These are phyloP conservation scores for Pleurotus pulmonarius DNA, from an alignment of 768 basidiomycete species.

Conservation along the genomic window DNA sequence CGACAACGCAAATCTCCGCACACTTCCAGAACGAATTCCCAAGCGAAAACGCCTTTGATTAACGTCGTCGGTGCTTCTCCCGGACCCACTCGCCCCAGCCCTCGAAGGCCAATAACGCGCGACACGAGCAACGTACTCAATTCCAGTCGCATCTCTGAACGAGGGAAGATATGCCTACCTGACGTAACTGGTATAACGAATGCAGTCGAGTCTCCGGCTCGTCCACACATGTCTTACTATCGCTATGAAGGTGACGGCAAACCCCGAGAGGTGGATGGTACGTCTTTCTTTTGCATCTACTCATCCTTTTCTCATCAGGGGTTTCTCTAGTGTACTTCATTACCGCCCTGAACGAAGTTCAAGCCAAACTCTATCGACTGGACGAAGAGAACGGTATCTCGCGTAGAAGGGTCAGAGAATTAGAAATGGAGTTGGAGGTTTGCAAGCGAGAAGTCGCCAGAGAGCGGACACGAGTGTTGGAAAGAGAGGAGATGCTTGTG, in stretches of 20 bases:
- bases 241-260: constrained; percentile 41
- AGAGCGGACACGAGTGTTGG: constrained; percentile 63
- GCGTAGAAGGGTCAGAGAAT: constrained; percentile 76
- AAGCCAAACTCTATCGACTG: constrained; percentile 64
- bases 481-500: constrained; percentile 46
- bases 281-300: constrained; percentile 9
- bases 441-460: constrained; percentile 74
- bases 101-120: neutral
- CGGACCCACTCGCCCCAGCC: constrained; percentile 11
- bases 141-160: neutral
- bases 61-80: constrained; percentile 3
- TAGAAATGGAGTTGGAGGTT: constrained; percentile 82
- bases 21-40: neutral
- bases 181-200: constrained; percentile 84
- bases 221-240: constrained; percentile 47
- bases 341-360: constrained; percentile 58
- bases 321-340: constrained; percentile 28
- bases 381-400: constrained; percentile 84
- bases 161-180: constrained; percentile 56
- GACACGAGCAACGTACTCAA: constrained; percentile 2
- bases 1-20: constrained; percentile 2
- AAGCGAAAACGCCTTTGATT: neutral
- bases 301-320: no score
- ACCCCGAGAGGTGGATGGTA: constrained; percentile 66
- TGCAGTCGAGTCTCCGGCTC: constrained; percentile 73